These are phyloP conservation scores for Chalaropsis thielavioides DNA, from an alignment of 2,329 filamentous ascomycete species.

Conservation along the genomic window DNA sequence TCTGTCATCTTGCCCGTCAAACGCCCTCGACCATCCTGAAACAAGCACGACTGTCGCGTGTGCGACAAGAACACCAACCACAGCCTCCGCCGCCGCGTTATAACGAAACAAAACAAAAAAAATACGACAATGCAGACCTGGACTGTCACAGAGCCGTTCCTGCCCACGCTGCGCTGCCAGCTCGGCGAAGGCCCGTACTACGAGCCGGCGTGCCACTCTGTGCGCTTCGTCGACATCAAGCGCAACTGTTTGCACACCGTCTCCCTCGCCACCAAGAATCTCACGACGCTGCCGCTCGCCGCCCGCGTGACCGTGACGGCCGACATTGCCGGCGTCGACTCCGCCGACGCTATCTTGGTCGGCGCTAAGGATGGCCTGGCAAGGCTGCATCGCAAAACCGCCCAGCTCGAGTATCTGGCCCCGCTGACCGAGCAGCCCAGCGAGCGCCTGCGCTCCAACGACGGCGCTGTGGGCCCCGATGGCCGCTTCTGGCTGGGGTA, in stretches of 20 bases:
- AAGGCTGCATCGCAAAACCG: constrained; percentile 51
- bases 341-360: constrained; percentile 52
- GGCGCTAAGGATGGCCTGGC: constrained; percentile 72
- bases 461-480: constrained; percentile 64
- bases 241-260: constrained; percentile 59
- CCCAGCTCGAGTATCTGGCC: constrained; percentile 38
- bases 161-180: constrained; percentile 45
- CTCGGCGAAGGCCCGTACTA: constrained; percentile 65
- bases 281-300: constrained; percentile 45
- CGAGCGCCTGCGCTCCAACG: constrained; percentile 55
- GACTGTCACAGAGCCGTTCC: constrained; percentile 39
- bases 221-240: constrained; percentile 75
- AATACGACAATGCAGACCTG: constrained; percentile 30
- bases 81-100: no score
- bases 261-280: constrained; percentile 43
- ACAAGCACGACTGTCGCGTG: no score
- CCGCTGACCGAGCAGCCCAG: constrained; percentile 33
- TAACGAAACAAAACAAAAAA: no score
- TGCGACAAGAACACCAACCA: neutral
- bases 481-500: constrained; percentile 75
- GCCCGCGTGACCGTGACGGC: constrained; percentile 53
- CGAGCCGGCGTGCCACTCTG: constrained; percentile 46
- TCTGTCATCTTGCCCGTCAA: neutral
- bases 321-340: constrained; percentile 55
- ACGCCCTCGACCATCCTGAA: no score